Evolutionary conservation across 352 stramenopile species (phyloP), one percentile per base, ranked within the genome.

Genomic region (Phytopythium oedochilum): DNA sequence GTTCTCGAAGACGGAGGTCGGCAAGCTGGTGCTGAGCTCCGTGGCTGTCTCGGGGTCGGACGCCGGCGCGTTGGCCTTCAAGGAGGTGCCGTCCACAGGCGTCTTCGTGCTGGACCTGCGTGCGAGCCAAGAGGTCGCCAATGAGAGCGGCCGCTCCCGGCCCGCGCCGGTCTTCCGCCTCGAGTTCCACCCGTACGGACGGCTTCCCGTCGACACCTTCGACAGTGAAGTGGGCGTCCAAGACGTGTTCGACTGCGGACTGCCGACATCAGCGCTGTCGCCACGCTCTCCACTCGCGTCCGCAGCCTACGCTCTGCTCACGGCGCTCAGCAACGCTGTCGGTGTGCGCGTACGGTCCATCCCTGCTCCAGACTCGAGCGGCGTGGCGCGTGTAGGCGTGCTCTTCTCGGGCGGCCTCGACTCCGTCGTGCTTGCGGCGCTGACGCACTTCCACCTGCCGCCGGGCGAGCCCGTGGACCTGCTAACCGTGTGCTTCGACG

Each of bases 401-500:
- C 67, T 99, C 10, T 99, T 99, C 75, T 98, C 94, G 5, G 96
- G 96, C 28, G 96, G 96, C 3, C 72, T 99, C 23, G 96, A 99
- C 70, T 99, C 93, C 6, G 88, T 97, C 6, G 83, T 99, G 28
- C 63, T 99, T 22, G 96, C 96, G 29, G 90, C 89, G 8, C 74
- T 98, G 25, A 71, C 78, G 23, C 78, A 98, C 64, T 78, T 86
- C 42, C 77, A 97, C 53, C 55, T 71, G 20, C 72, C 71, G 15
- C 22, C 23, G 6, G 44, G 63, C 26, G 74, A 95, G 46, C 65
- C 88, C 6, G 88, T 98, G 39, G 92, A 98, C 61, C 68, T 99
- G 45, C 77, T 98, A 34, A 98, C 97, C 63, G 90, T 99, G 1
- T 98, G 91, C 51, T 99, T 99, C 68, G 90, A 96, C 68, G 51